Evolutionary conservation across 2,329 filamentous ascomycete species (phyloP).

Genomic region (Fusarium tanahbumbuense): DNA sequence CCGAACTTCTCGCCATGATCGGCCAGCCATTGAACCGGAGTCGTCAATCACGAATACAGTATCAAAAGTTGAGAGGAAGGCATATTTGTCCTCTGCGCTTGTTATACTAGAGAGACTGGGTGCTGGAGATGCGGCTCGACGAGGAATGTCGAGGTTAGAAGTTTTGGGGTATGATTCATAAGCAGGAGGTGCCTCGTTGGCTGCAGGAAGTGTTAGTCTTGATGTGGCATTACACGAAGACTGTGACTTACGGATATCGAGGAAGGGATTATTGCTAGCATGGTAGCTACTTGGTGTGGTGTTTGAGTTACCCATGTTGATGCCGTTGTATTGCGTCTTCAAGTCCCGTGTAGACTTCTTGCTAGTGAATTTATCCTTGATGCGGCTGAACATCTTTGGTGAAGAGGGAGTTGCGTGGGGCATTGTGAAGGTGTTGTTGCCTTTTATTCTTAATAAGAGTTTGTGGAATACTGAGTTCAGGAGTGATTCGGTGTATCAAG

Average conservation of each 20-base stretch:
- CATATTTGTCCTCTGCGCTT: conserved; percentile 73
- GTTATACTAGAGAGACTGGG: conserved; percentile 47
- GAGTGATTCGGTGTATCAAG: background rate
- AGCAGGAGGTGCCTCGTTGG: conserved; percentile 51
- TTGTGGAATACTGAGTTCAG: background rate
- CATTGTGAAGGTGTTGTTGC: conserved; percentile 2
- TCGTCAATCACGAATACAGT: conserved; percentile 94
- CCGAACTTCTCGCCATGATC: conserved; percentile 80
- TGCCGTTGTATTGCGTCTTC: background rate
- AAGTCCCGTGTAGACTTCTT: conserved; percentile 23
- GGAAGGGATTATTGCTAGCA: conserved; percentile 8
- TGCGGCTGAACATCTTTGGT: conserved; percentile 35
- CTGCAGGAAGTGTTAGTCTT: conserved; percentile 18
- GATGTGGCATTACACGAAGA: background rate
- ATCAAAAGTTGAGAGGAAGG: conserved; percentile 83
- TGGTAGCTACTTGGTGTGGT: background rate
- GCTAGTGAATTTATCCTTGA: conserved; percentile 52
- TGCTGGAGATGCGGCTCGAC: conserved; percentile 27
- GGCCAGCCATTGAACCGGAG: conserved; percentile 84
- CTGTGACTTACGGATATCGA: conserved; percentile 10
- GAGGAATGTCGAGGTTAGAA: conserved; percentile 24
- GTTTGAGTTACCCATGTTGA: conserved; percentile 16
- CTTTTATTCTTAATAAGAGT: conserved; percentile 1
- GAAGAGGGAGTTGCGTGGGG: conserved; percentile 23
- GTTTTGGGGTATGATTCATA: conserved; percentile 42